Percentiles rank a stretch among this genome's conserved stretches.
These are phyloP conservation scores for Pyronema omphalodes DNA, from an alignment of 495 filamentous ascomycete species.

Conservation along the genomic window DNA sequence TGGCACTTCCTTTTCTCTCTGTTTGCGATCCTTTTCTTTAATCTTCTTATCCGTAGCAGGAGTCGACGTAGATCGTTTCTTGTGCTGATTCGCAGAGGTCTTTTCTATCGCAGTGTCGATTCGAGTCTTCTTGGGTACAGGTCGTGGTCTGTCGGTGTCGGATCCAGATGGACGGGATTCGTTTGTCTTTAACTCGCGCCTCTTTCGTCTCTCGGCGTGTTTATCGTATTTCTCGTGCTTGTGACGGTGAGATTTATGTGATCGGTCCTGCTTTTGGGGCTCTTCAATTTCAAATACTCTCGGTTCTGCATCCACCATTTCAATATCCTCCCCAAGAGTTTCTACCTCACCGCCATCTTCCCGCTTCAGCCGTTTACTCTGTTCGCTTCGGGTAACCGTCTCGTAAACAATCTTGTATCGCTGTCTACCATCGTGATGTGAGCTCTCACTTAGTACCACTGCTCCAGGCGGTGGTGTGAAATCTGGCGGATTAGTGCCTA, in stretches of 20 bases:
- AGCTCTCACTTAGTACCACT: conserved; percentile 36
- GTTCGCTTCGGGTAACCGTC: conserved; percentile 22
- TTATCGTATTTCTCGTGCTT: not conserved
- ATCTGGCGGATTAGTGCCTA: conserved; percentile 38
- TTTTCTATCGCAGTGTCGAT: not conserved
- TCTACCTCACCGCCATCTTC: conserved; percentile 8
- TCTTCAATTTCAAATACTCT: conserved; percentile 8
- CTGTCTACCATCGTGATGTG: conserved; percentile 26
- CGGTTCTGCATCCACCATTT: conserved; percentile 1
- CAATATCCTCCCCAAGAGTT: conserved; percentile 4
- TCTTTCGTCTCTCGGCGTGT: not conserved
- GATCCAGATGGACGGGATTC: not conserved
- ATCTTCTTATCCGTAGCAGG: not conserved
- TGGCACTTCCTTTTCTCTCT: conserved; percentile 9
- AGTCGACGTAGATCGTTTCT: not conserved
- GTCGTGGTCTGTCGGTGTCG: not conserved
- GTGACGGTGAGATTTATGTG: not conserved
- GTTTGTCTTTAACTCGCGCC: conserved; percentile 10
- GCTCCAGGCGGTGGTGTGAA: conserved; percentile 47
- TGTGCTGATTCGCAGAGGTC: conserved; percentile 4
- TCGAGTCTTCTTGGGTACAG: conserved; percentile 1
- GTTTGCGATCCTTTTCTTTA: conserved; percentile 1
- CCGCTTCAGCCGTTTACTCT: conserved; percentile 12
- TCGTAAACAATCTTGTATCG: conserved; percentile 25
- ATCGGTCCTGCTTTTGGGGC: not conserved